Percentiles rank a stretch among this genome's conserved stretches.
Conservation (phyloP, 1,284 basidiomycete species). For the Tilletiopsis washingtonensis region DNA sequence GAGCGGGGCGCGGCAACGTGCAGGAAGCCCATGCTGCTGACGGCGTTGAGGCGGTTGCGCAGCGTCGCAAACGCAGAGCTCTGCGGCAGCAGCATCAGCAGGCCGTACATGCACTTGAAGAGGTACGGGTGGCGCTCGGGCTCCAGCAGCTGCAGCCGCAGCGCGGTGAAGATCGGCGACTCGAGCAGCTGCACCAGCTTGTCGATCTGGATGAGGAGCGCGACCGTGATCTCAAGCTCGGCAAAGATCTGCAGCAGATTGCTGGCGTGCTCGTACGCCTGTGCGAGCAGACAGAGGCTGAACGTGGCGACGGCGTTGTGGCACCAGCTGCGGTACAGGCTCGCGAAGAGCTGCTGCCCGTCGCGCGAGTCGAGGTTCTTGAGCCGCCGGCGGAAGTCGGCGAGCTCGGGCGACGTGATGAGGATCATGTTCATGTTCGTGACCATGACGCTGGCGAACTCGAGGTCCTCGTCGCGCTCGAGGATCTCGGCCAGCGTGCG, state of each 20-base stretch:
- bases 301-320: constrained; percentile 97
- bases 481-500: constrained; percentile 91
- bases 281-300: constrained; percentile 86
- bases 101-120: constrained; percentile 94
- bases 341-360: constrained; percentile 83
- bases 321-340: constrained; percentile 93
- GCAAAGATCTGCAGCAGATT: constrained; percentile 91
- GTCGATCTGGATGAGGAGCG: constrained; percentile 90
- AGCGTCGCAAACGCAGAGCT: constrained; percentile 92
- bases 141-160: constrained; percentile 92
- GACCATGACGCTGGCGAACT: constrained; percentile 93
- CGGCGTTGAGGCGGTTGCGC: constrained; percentile 83
- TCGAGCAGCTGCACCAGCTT: constrained; percentile 97
- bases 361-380: constrained; percentile 79
- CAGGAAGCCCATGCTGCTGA: constrained; percentile 76
- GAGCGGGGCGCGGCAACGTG: not conserved
- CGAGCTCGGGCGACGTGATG: constrained; percentile 88
- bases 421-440: constrained; percentile 95
- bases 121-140: constrained; percentile 92
- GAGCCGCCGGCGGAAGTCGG: constrained; percentile 82
- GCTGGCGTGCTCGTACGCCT: constrained; percentile 97
- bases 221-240: constrained; percentile 90
- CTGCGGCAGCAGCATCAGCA: constrained; percentile 95
- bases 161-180: constrained; percentile 93
- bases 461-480: constrained; percentile 96